Base-by-base conservation (phyloP, 75 land plant genomes). In the Cupressus sempervirens region DNA sequence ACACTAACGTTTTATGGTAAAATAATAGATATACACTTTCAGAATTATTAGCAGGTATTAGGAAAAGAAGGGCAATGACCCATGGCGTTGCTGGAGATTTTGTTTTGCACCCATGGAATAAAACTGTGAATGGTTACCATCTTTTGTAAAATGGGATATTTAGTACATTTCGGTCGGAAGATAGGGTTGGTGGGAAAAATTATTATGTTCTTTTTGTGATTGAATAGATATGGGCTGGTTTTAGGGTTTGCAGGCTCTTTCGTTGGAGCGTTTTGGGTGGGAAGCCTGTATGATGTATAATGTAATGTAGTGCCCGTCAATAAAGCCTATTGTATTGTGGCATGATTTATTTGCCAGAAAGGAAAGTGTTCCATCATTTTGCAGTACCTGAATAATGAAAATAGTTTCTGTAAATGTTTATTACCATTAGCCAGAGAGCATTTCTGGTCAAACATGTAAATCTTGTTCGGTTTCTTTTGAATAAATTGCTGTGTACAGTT, bases 351-450 rank as follows among this genome's bases (percentile, higher is more conserved):
- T 43, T 45, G 46, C 23, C 50, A 41, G 23, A n/a, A 4, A 45
- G 0, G 50, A 10, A 26, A 79, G 30, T 26, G 45, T 40, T 50
- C 81, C 81, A n/a, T 45, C 81, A 45, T 79, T 79, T 45, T 79
- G 81, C n/a, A 79, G 45, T n/a, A 79, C 11, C 32, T 7, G 50
- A 79, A 79, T 79, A 79, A 79, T 79, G 32, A n/a, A 77, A 79
- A 79, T 45, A 79, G 45, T 45, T 10, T 36, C 10, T 20, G 79
- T 40, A 38, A 9, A 38, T 16, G 26, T 40, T 76, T 40, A 38
- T 1, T 18, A 36, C 9, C 23, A 16, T 56, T 5, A 56, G 3
- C 9, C 20, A 20, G n/a, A 62, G 5, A 23, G 7, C 20, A 0
- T 62, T 23, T 23, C 7, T 62, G 67, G 67, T 62, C 67, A 62